Percentiles rank a stretch among this genome's conserved stretches.
phyloP scores from a whole-genome alignment of 2,329 filamentous ascomycete genomes.

The Huntiella savannae region DNA sequence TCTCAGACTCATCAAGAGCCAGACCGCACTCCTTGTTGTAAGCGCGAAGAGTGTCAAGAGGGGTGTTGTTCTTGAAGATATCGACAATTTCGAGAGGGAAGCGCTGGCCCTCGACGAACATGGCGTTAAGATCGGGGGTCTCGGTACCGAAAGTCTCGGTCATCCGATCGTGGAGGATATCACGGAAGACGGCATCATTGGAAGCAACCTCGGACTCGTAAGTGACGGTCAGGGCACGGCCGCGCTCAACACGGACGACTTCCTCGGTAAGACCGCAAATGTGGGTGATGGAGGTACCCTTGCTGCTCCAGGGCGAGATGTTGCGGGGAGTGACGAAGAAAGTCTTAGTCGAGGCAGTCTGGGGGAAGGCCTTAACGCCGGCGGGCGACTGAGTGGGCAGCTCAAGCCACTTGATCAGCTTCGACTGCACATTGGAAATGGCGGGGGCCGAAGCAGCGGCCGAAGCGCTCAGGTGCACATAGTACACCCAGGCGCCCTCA shows the following conservation, averaged over 20 bases:
- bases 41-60: constrained; percentile 53
- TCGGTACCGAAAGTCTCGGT: constrained; percentile 59
- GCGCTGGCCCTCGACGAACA: constrained; percentile 55
- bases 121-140: constrained; percentile 48
- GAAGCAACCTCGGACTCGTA: constrained; percentile 26
- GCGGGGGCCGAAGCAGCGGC: not conserved
- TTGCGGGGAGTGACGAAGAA: constrained; percentile 63
- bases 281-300: constrained; percentile 82
- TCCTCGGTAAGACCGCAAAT: constrained; percentile 63
- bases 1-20: constrained; percentile 72
- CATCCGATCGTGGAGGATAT: constrained; percentile 83
- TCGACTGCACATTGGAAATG: constrained; percentile 17
- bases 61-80: constrained; percentile 46
- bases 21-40: constrained; percentile 75
- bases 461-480: constrained; percentile 36
- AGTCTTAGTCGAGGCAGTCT: constrained; percentile 10
- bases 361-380: constrained; percentile 4
- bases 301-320: constrained; percentile 94
- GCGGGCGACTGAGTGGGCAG: constrained; percentile 7
- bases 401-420: constrained; percentile 13
- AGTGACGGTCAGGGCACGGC: constrained; percentile 53
- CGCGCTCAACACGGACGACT: constrained; percentile 68
- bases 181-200: constrained; percentile 35
- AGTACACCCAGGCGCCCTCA: constrained; percentile 43
- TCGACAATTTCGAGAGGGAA: constrained; percentile 54